Evolutionary conservation across 371 early-diverging fungal genomes (phyloP).

Genomic region (Mortierella sp.): DNA sequence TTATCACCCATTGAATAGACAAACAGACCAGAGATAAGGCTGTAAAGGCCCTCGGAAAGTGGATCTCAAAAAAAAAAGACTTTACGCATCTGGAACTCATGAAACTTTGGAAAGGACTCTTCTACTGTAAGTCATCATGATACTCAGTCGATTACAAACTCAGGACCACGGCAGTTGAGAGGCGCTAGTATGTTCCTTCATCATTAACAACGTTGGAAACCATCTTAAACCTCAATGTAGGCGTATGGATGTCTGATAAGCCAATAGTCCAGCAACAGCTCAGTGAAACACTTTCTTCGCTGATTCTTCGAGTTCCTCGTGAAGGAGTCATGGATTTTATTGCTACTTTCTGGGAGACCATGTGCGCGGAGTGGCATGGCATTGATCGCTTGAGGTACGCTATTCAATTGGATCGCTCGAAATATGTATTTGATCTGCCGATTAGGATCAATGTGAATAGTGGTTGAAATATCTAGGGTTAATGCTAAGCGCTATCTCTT

Average conservation of each 20-base stretch:
- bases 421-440: too few relatives aligned
- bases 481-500: too few relatives aligned
- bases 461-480: too few relatives aligned
- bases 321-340: conserved; percentile 73
- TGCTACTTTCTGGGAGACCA: conserved; percentile 86
- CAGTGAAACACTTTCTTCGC: conserved; percentile 79
- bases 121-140: conserved; percentile 81
- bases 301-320: conserved; percentile 71
- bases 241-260: conserved; percentile 97
- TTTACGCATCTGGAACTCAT: conserved; percentile 77
- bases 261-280: conserved; percentile 91
- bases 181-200: background rate
- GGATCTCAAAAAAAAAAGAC: conserved; percentile 68
- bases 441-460: too few relatives aligned
- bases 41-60: conserved; percentile 73
- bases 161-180: background rate
- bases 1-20: conserved; percentile 62
- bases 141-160: background rate
- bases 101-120: conserved; percentile 95
- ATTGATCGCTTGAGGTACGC: conserved; percentile 85
- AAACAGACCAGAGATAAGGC: conserved; percentile 90
- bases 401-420: background rate
- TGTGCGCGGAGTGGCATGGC: conserved; percentile 87
- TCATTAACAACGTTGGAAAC: background rate
- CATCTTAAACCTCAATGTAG: conserved; percentile 57